Evolutionary conservation across 495 filamentous ascomycete genomes (phyloP).

Genomic region (Tuber microsphaerosporum): DNA sequence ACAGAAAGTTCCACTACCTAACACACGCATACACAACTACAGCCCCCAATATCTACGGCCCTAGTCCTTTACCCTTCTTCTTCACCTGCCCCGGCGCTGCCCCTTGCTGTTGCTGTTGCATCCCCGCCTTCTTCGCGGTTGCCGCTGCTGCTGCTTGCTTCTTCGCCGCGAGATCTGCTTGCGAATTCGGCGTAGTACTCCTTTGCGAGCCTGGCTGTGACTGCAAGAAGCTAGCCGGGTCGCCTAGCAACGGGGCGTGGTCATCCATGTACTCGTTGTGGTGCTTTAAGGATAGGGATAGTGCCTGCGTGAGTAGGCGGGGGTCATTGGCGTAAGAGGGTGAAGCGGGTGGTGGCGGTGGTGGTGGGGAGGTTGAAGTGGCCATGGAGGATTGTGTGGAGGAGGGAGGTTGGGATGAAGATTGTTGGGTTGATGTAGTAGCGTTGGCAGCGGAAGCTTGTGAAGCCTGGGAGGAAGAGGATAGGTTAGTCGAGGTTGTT

Average conservation of each 20-base stretch:
- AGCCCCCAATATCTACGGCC: not conserved
- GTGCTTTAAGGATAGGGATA: slow-evolving; percentile 13
- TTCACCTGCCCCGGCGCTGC: not conserved
- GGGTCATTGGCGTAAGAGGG: slow-evolving; percentile 30
- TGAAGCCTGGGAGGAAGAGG: slow-evolving; percentile 52
- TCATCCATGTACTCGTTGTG: slow-evolving; percentile 82
- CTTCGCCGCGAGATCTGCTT: not conserved
- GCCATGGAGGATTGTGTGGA: slow-evolving; percentile 49
- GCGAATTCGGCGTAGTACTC: slow-evolving; percentile 3
- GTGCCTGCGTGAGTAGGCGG: slow-evolving; percentile 16
- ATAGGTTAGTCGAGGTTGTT: slow-evolving; percentile 52
- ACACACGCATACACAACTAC: not conserved
- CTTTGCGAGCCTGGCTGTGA: slow-evolving; percentile 9
- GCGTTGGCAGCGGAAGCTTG: slow-evolving; percentile 60
- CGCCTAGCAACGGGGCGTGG: slow-evolving; percentile 37
- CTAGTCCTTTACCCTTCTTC: not conserved
- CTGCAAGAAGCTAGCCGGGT: slow-evolving; percentile 36
- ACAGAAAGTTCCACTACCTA: not conserved
- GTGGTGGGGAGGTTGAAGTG: slow-evolving; percentile 54
- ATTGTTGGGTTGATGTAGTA: slow-evolving; percentile 40
- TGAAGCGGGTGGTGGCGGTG: slow-evolving; percentile 42
- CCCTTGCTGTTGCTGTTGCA: slow-evolving; percentile 1
- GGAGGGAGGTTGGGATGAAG: slow-evolving; percentile 42
- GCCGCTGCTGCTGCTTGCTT: not conserved
- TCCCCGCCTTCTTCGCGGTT: not conserved